Evolutionary conservation across 495 filamentous ascomycete species (phyloP).

Genomic region (Lasiosphaeria miniovina): DNA sequence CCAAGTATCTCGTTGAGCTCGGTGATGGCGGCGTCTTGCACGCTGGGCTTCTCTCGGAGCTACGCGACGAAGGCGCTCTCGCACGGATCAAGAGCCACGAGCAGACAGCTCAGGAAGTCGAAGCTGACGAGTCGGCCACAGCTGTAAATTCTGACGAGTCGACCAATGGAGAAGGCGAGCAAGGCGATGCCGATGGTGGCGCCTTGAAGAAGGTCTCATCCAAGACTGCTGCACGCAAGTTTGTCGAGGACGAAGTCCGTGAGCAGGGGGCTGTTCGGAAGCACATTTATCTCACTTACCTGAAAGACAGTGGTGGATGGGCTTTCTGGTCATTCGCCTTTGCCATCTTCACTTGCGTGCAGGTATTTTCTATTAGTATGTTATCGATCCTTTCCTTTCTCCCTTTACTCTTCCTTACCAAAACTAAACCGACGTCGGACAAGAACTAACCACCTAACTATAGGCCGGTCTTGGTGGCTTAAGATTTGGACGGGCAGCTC

Average conservation of each 20-base stretch:
- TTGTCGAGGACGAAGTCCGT: constrained; percentile 69
- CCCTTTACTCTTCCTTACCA: background rate
- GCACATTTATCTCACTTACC: constrained; percentile 61
- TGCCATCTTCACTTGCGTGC: constrained; percentile 48
- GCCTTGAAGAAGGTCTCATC: constrained; percentile 43
- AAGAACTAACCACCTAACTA: constrained; percentile 3
- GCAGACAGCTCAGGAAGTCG: constrained; percentile 41
- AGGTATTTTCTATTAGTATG: constrained; percentile 49
- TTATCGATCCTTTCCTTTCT: constrained; percentile 2
- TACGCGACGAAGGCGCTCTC: constrained; percentile 54
- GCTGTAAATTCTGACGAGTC: constrained; percentile 45
- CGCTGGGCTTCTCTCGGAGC: constrained; percentile 57
- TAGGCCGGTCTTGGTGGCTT: constrained; percentile 63
- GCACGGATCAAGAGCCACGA: constrained; percentile 58
- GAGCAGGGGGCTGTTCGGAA: constrained; percentile 63
- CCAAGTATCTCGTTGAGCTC: constrained; percentile 68
- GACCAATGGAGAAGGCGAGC: constrained; percentile 23
- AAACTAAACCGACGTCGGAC: background rate
- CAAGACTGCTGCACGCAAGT: constrained; percentile 53
- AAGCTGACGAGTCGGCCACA: constrained; percentile 43
- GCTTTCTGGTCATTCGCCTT: constrained; percentile 59
- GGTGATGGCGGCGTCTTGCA: constrained; percentile 63
- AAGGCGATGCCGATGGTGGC: constrained; percentile 29
- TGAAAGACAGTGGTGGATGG: constrained; percentile 63
- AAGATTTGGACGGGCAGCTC: constrained; percentile 61